Percentiles rank a stretch among this genome's conserved stretches.
Evolutionary conservation across 2,329 filamentous ascomycete genomes (phyloP).

Genomic region (Nothomitra cinnamomea): DNA sequence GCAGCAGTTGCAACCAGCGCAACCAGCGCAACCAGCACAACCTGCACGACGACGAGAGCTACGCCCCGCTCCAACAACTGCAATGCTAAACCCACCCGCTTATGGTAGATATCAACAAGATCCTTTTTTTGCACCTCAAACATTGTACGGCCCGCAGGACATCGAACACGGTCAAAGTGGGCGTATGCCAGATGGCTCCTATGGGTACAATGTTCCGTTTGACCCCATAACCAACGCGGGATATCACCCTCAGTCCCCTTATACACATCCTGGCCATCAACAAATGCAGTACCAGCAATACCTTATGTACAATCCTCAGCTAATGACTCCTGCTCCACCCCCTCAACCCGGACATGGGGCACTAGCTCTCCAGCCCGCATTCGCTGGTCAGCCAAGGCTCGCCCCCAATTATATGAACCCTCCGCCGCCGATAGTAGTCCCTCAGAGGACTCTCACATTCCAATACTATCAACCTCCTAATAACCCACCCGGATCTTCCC

Average conservation of each 20-base stretch:
- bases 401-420: neutral
- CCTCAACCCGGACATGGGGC: neutral
- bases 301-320: neutral
- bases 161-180: neutral
- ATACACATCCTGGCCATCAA: neutral
- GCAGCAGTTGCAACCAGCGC: neutral
- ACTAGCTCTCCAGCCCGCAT: neutral
- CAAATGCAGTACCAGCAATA: neutral
- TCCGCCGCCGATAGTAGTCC: neutral
- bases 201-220: neutral
- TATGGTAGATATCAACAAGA: neutral
- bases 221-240: neutral
- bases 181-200: neutral
- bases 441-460: constrained; percentile 1
- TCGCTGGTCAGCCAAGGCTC: neutral
- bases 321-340: neutral
- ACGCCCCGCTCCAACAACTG: neutral
- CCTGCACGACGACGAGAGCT: neutral
- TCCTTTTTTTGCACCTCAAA: neutral
- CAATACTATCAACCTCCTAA: constrained; percentile 1
- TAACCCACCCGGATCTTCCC: neutral
- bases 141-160: neutral
- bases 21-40: neutral
- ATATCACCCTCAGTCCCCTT: neutral
- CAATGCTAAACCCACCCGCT: neutral